These are phyloP conservation scores for Zelopaecilomyces penicillatus DNA, from an alignment of 2,329 filamentous ascomycete genomes.

Conservation along the genomic window DNA sequence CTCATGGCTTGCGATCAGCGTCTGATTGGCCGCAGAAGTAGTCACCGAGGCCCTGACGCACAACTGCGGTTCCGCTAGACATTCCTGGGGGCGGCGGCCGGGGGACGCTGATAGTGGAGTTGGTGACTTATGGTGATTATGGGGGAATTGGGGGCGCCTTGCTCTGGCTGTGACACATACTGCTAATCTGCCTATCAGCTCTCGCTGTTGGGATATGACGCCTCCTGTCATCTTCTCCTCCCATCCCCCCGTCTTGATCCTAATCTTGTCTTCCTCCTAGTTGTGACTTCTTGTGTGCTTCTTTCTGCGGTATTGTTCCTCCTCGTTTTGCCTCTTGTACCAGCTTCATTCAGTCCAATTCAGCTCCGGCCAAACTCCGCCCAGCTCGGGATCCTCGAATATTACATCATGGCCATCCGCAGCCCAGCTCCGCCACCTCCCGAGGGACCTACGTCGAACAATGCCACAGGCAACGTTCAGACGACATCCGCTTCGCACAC, in stretches of 20 bases:
- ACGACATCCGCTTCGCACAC: slow-evolving; percentile 15
- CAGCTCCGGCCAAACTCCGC: background rate
- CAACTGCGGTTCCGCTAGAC: slow-evolving; percentile 1
- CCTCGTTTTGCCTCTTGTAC: background rate
- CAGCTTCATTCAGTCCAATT: background rate
- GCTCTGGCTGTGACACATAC: background rate
- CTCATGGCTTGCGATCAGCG: slow-evolving; percentile 25
- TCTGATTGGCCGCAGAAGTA: slow-evolving; percentile 20
- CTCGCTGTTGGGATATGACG: background rate
- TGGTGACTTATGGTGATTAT: slow-evolving; percentile 4
- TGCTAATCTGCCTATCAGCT: slow-evolving; percentile 1
- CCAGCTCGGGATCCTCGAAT: background rate
- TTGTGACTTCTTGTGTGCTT: background rate
- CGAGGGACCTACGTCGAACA: slow-evolving; percentile 21
- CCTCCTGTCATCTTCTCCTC: background rate
- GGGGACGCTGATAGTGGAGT: background rate
- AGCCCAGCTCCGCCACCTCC: slow-evolving; percentile 43
- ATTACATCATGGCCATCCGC: slow-evolving; percentile 41
- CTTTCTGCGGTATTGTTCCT: background rate
- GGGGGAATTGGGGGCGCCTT: background rate
- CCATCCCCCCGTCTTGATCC: background rate
- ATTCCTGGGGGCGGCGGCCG: too few species aligned
- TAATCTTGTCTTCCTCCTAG: background rate
- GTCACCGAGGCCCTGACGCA: slow-evolving; percentile 17
- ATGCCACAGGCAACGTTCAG: slow-evolving; percentile 7